phyloP scores from a whole-genome alignment of 208 protist genomes.

The Crithidia acanthocephali region DNA sequence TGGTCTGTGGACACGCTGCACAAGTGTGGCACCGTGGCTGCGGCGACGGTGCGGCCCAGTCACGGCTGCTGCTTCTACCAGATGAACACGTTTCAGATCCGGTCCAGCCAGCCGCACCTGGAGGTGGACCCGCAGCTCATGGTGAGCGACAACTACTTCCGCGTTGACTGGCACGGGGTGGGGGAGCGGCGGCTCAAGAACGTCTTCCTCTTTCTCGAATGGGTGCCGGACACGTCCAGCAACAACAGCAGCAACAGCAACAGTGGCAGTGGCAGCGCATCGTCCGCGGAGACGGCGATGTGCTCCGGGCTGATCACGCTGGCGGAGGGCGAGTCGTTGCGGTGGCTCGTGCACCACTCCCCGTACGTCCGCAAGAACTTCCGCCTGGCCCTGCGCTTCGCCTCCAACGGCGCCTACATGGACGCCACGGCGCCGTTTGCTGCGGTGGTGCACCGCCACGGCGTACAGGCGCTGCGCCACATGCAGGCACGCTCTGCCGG shows the following conservation, averaged over 20 bases:
- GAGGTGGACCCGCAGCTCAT: conserved; percentile 63
- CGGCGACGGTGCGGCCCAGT: conserved; percentile 32
- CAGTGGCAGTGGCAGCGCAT: no score
- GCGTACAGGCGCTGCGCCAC: conserved; percentile 23
- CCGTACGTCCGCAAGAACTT: conserved; percentile 25
- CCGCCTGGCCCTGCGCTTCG: conserved; percentile 52
- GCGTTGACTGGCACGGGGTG: conserved; percentile 78
- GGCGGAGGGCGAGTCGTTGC: conserved; percentile 91
- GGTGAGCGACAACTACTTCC: conserved; percentile 95
- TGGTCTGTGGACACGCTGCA: conserved; percentile 71
- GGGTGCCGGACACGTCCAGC: conserved; percentile 38
- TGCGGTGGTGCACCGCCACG: conserved; percentile 21
- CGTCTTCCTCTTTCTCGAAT: conserved; percentile 88
- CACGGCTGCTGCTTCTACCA: conserved; percentile 65
- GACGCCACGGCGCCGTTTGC: conserved; percentile 49
- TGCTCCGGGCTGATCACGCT: conserved; percentile 76
- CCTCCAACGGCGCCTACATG: conserved; percentile 56
- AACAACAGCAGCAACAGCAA: background rate
- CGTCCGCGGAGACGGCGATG: conserved; percentile 10
- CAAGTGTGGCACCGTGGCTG: conserved; percentile 26
- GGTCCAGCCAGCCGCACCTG: conserved; percentile 48
- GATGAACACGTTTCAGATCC: conserved; percentile 65
- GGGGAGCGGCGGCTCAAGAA: conserved; percentile 94
- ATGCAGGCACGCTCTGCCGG: conserved; percentile 15
- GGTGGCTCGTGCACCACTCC: conserved; percentile 85